phyloP scores from a whole-genome alignment of 768 basidiomycete species.

The Russula ochroleuca region DNA sequence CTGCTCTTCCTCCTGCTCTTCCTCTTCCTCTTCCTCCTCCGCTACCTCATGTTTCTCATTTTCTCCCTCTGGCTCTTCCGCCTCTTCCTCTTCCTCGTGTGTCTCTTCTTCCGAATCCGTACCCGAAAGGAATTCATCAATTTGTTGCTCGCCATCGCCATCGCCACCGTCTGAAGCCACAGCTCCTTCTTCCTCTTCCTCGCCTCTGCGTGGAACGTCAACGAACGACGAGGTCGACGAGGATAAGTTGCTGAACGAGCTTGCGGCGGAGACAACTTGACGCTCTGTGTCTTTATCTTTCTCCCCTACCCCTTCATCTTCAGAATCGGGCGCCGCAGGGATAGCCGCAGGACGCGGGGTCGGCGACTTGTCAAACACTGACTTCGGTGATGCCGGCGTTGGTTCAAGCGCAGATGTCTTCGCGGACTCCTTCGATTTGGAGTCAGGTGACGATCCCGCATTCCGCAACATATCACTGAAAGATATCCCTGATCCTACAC shows the following conservation, averaged over 20 bases:
- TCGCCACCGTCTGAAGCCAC: constrained; percentile 18
- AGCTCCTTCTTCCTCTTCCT: constrained; percentile 25
- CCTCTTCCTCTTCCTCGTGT: constrained; percentile 28
- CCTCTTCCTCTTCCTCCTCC: constrained; percentile 34
- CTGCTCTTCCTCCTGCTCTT: constrained; percentile 33
- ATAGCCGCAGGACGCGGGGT: constrained; percentile 14
- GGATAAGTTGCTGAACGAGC: constrained; percentile 19
- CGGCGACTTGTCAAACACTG: constrained; percentile 15
- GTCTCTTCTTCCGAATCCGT: constrained; percentile 33
- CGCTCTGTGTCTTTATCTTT: constrained; percentile 4
- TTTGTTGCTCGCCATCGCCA: constrained; percentile 10
- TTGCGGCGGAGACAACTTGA: constrained; percentile 17
- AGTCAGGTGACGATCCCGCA: constrained; percentile 22
- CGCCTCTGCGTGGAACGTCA: constrained; percentile 23
- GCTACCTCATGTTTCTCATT: constrained; percentile 28
- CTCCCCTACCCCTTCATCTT: constrained; percentile 12
- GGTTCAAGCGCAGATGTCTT: constrained; percentile 2
- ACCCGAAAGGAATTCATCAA: constrained; percentile 31
- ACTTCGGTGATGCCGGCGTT: constrained; percentile 4
- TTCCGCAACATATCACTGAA: constrained; percentile 59
- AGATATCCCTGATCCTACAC: constrained; percentile 43
- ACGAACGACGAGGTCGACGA: constrained; percentile 25
- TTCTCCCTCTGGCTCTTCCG: constrained; percentile 27
- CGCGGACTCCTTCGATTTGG: constrained; percentile 12
- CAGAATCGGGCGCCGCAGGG: background rate